phyloP scores from a whole-genome alignment of 2,329 filamentous ascomycete species.

The Fusarium sp. region DNA sequence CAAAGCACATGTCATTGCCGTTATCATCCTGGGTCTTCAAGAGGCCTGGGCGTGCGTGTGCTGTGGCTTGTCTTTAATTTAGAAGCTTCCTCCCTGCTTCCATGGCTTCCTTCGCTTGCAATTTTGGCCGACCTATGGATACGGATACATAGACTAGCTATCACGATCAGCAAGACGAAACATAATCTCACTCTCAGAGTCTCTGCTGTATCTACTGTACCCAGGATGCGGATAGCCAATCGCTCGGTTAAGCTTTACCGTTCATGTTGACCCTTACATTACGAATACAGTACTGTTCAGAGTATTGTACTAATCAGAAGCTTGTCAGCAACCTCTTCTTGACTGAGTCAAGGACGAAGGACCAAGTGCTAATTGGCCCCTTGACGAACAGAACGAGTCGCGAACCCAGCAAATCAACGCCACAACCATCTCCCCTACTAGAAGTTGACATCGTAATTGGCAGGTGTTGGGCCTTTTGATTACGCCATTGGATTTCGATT shows the following conservation, averaged over 20 bases:
- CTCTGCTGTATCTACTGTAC: background rate
- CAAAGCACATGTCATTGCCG: background rate
- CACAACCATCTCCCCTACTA: slow-evolving; percentile 16
- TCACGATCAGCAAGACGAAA: slow-evolving; percentile 13
- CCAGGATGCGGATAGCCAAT: background rate
- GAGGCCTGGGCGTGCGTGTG: background rate
- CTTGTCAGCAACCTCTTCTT: slow-evolving; percentile 12
- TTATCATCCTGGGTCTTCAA: background rate
- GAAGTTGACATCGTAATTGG: slow-evolving; percentile 12
- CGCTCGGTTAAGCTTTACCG: slow-evolving; percentile 19
- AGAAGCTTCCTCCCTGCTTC: slow-evolving; percentile 2
- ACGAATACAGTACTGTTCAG: background rate
- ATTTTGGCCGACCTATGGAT: background rate
- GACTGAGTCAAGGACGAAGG: slow-evolving; percentile 36
- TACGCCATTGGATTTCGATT: background rate
- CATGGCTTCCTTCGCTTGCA: background rate
- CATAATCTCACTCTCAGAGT: slow-evolving; percentile 1
- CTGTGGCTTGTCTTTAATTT: background rate
- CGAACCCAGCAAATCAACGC: slow-evolving; percentile 20
- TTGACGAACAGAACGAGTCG: background rate
- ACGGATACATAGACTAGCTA: background rate
- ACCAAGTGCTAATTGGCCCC: background rate
- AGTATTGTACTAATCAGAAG: background rate
- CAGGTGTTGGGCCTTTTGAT: background rate
- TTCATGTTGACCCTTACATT: background rate